Percentiles rank a stretch among this genome's conserved stretches.
Evolutionary conservation across 768 basidiomycete species (phyloP).

Genomic region (Chalciporus sphaerocephalus): DNA sequence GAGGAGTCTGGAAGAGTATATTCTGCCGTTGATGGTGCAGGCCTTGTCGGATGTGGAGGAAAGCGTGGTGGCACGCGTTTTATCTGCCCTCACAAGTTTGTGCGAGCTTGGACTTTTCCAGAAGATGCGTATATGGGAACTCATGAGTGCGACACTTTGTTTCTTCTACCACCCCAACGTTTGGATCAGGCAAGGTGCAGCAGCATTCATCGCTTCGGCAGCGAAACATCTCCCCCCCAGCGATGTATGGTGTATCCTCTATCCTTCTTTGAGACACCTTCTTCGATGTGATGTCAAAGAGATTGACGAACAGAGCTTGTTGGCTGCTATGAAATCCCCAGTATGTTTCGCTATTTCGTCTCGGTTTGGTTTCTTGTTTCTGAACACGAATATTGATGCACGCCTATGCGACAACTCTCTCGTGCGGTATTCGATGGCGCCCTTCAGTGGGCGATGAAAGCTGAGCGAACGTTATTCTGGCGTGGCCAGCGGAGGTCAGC

Average conservation of each 20-base stretch:
- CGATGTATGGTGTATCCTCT: conserved; percentile 96
- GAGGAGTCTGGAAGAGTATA: conserved; percentile 90
- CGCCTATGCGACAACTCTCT: conserved; percentile 38
- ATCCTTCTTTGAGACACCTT: conserved; percentile 84
- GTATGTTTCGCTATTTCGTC: conserved; percentile 42
- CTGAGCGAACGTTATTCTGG: conserved; percentile 81
- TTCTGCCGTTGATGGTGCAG: conserved; percentile 94
- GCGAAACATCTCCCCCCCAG: conserved; percentile 77
- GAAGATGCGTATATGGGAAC: conserved; percentile 95
- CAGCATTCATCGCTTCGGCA: conserved; percentile 83
- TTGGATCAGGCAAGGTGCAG: conserved; percentile 95
- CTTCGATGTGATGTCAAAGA: conserved; percentile 76
- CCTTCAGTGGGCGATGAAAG: conserved; percentile 83
- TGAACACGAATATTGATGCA: neutral
- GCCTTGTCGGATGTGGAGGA: conserved; percentile 95
- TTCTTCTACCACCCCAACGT: conserved; percentile 94
- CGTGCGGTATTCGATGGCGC: conserved; percentile 82
- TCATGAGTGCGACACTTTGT: conserved; percentile 82
- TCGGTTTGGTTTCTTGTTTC: neutral
- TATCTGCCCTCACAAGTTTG: conserved; percentile 82
- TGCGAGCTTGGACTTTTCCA: conserved; percentile 88
- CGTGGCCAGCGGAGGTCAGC: conserved; percentile 44
- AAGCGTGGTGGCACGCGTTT: conserved; percentile 84
- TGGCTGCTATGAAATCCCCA: conserved; percentile 71
- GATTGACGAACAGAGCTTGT: conserved; percentile 70